Evolutionary conservation across 169 alveolate genomes (phyloP), one percentile per base, ranked within the genome.

Genomic region (Plasmodium yoelii): DNA sequence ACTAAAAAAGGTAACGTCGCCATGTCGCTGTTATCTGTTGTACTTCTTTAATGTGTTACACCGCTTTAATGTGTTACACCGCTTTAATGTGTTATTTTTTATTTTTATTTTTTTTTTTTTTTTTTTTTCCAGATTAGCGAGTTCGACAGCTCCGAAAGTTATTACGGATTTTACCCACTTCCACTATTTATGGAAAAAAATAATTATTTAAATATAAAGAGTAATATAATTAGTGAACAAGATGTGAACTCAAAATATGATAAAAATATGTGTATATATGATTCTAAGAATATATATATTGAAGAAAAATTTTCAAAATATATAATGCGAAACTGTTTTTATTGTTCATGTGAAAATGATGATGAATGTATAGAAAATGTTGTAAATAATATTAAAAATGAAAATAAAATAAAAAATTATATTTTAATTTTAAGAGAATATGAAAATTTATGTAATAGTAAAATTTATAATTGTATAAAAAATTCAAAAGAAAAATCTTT

Each of bases 1-100:
- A 6, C 13, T 92, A 28, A 73, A 61, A 53, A 91, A 91, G 73
- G 91, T 91, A n/a, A n/a, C n/a, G n/a, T n/a, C n/a, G n/a, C n/a
- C n/a, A n/a, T n/a, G n/a, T n/a, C n/a, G n/a, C n/a, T n/a, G n/a
- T n/a, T n/a, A n/a, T n/a, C n/a, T n/a, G n/a, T n/a, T n/a, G n/a
- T n/a, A n/a, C n/a, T n/a, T n/a, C n/a, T n/a, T n/a, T n/a, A 28
- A 1, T 28, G 5, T 28, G 39, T n/a, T n/a, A n/a, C n/a, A n/a
- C n/a, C n/a, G n/a, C n/a, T n/a, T 28, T 28, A 28, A 28, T 1
- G 39, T 1, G 2, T 1, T 28, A 28, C 39, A 28, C n/a, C n/a
- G n/a, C n/a, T n/a, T 28, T 28, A 28, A 28, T 1, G 39, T 1
- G 2, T 1, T 28, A 28, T 5, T 2, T n/a, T n/a, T n/a, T n/a